Conservation (phyloP, 2,329 filamentous ascomycete genomes). For the Acrocalymma vagum region DNA sequence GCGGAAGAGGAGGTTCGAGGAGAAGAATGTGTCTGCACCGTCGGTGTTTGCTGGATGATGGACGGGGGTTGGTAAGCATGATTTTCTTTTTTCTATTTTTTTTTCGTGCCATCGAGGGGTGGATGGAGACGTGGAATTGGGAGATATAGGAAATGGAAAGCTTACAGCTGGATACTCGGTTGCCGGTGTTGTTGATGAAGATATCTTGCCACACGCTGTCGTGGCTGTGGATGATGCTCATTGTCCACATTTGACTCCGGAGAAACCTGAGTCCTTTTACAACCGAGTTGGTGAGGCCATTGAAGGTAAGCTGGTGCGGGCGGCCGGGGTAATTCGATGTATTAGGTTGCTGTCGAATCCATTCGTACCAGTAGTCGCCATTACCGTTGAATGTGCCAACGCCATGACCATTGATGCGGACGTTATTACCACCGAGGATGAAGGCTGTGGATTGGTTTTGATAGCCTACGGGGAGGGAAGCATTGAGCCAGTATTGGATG, state of each 20-base stretch:
- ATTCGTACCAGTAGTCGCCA: conserved; percentile 68
- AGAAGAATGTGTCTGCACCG: conserved; percentile 63
- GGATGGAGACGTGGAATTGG: no score
- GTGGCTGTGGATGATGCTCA: conserved; percentile 61
- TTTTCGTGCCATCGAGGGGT: no score
- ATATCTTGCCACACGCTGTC: conserved; percentile 60
- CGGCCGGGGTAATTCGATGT: conserved; percentile 47
- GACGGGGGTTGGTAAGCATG: conserved; percentile 5
- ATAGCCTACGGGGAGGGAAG: conserved; percentile 41
- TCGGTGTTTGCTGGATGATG: conserved; percentile 53
- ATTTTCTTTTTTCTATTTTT: no score
- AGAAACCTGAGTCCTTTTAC: conserved; percentile 61
- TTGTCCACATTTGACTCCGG: conserved; percentile 68
- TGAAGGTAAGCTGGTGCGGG: conserved; percentile 63
- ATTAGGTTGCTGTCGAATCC: conserved; percentile 40
- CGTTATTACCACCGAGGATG: conserved; percentile 57
- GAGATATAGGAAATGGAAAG: neutral
- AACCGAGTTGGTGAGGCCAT: conserved; percentile 57
- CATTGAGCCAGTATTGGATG: conserved; percentile 38
- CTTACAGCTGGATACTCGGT: conserved; percentile 23
- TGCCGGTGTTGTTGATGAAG: conserved; percentile 58
- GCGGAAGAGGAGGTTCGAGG: conserved; percentile 56
- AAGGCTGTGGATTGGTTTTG: conserved; percentile 41
- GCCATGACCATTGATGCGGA: conserved; percentile 60
- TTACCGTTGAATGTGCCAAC: conserved; percentile 66